Evolutionary conservation across 306 rosid species (phyloP).

Genomic region (Vigna angularis): DNA sequence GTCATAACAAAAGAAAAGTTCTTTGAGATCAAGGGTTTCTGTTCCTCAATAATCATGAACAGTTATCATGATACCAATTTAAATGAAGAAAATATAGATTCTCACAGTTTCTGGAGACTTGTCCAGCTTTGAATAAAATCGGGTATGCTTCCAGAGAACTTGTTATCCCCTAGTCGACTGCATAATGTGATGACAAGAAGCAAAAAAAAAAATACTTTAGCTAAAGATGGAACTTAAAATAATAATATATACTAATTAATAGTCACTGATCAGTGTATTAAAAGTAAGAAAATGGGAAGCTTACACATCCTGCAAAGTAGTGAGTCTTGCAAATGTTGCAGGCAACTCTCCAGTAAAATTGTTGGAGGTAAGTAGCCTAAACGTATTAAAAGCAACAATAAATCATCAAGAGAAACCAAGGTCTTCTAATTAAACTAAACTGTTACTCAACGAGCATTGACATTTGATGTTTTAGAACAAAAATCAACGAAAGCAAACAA

Average conservation of each 20-base stretch:
- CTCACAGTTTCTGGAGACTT: constrained; percentile 57
- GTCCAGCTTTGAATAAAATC: constrained; percentile 68
- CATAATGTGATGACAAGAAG: constrained; percentile 7
- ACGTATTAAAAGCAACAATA: neutral
- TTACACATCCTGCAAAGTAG: constrained; percentile 61
- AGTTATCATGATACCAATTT: too few relatives aligned
- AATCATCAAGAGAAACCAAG: neutral
- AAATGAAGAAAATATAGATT: neutral
- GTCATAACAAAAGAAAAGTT: constrained; percentile 17
- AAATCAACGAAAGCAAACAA: neutral
- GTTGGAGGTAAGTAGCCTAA: constrained; percentile 66
- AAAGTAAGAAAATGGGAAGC: constrained; percentile 17
- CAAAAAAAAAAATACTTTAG: too few relatives aligned
- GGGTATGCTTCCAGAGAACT: constrained; percentile 71
- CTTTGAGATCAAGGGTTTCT: constrained; percentile 4
- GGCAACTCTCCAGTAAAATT: constrained; percentile 76
- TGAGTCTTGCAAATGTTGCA: constrained; percentile 54
- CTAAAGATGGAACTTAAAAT: neutral
- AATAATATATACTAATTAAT: neutral
- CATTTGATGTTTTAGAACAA: neutral
- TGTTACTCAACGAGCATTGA: too few relatives aligned
- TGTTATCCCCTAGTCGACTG: constrained; percentile 64
- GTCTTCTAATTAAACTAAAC: too few relatives aligned
- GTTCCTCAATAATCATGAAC: neutral
- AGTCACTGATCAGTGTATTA: too few relatives aligned